Evolutionary conservation across 2,329 filamentous ascomycete species (phyloP).

Genomic region (Talaromyces sp.): DNA sequence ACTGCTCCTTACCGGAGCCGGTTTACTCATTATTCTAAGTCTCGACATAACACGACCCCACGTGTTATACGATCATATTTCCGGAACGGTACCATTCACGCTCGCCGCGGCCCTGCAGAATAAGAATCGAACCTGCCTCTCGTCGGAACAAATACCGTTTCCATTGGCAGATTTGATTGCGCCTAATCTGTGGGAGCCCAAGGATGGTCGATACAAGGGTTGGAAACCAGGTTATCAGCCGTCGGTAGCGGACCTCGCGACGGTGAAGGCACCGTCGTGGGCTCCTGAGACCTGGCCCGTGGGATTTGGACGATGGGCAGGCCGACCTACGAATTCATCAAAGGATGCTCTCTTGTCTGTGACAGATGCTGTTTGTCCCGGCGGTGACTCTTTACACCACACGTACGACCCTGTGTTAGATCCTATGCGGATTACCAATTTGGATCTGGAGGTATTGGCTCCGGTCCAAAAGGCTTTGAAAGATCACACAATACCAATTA

Average conservation of each 20-base stretch:
- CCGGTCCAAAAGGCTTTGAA: slow-evolving; percentile 26
- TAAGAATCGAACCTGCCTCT: slow-evolving; percentile 1
- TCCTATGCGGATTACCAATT: slow-evolving; percentile 32
- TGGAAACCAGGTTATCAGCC: slow-evolving; percentile 28
- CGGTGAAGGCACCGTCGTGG: slow-evolving; percentile 23
- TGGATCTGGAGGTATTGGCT: slow-evolving; percentile 27
- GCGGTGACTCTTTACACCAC: slow-evolving; percentile 12
- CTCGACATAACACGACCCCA: slow-evolving; percentile 27
- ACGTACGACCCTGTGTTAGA: slow-evolving; percentile 30
- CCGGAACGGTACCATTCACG: slow-evolving; percentile 29
- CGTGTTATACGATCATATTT: slow-evolving; percentile 32
- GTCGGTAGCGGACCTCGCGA: slow-evolving; percentile 14
- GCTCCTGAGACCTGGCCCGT: slow-evolving; percentile 24
- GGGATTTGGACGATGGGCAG: slow-evolving; percentile 29
- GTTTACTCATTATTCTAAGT: neutral
- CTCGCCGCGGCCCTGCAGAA: slow-evolving; percentile 24
- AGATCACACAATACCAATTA: slow-evolving; percentile 27
- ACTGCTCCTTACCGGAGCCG: neutral
- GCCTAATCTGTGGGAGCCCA: slow-evolving; percentile 29
- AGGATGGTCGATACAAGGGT: slow-evolving; percentile 29
- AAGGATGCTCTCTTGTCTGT: neutral
- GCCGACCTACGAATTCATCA: neutral
- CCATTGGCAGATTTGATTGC: slow-evolving; percentile 26
- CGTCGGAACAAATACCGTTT: slow-evolving; percentile 22
- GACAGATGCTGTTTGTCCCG: slow-evolving; percentile 10